Base-by-base conservation (phyloP, 2,329 filamentous ascomycete genomes). In the Metarhizium album region DNA sequence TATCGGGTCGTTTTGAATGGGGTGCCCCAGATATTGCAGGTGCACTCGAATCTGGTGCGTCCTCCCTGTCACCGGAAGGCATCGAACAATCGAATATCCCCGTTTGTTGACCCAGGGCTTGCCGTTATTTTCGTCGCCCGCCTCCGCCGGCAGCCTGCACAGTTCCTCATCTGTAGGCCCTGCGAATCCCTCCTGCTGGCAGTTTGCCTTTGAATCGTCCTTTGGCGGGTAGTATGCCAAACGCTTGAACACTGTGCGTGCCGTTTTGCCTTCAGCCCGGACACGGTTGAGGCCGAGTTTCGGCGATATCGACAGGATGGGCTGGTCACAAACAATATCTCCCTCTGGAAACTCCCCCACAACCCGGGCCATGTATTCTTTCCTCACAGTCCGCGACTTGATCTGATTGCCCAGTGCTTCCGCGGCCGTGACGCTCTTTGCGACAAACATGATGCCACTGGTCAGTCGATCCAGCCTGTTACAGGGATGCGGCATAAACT, bases 401-500 rank as follows among this genome's bases (percentile, higher is more conserved):
- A 98, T 87, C 66, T 95, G 86, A 42, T 76, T 71, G 50, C 84
- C 82, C 58, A 98, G 77, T 31, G 75, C 74, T 56, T 91, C 88
- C 0, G 93, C 91, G 0, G 87, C 87, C 60, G 82, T 80, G 37
- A 83, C 76, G 55, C 87, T 83, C 70, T 98, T 98, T 27, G 86
- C 93, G 59, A 98, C 83, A 67, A 98, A 98, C 91, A 98, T 97
- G 64, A 98, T 87, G 46, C 93, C 93, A 59, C 89, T 95, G 0
- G 93, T 98, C 60, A 98, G 72, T 48, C 93, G 78, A 65, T 98
- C 93, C 27, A 98, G 79, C n/a, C 93, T 78, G 62, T 98, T 95
- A 70, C 91, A 97, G 0, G 93, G 82, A 54, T 80, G 69, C 1
- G 80, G 76, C 48, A 75, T 64, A 64, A 80, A 83, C 27, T 69